Base-by-base conservation (phyloP, 345 rosid genomes). In the Acer saccharum region DNA sequence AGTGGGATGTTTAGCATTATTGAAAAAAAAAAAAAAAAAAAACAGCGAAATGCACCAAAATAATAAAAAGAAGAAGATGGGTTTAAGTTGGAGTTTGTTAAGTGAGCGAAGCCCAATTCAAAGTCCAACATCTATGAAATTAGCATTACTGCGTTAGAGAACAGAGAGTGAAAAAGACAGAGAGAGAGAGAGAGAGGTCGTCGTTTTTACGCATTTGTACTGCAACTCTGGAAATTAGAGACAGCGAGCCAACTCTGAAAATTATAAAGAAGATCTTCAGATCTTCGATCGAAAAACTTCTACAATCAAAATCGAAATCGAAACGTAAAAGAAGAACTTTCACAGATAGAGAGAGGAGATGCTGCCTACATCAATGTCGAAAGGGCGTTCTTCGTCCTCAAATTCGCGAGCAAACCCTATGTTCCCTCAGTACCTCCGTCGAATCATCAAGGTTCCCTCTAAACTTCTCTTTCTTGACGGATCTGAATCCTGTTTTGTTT, bases 371-470 rank as follows among this genome's bases (percentile, higher is more conserved):
- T 81, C 91, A 69, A 32, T 29, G 48, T 87, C 94, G 65, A 97
- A 80, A 87, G 89, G 88, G 69, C 98, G 95, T 57, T 76, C 98
- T 61, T 86, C 98, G 82, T 87, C 94, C 78, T 85, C 97, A 76
- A 69, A 89, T 58, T 86, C 94, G 77, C 93, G 97, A 78, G 78
- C 94, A 71, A 90, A 84, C 60, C 84, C 95, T 68, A 73, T 84
- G 85, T 86, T 90, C 87, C 92, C 90, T 69, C 98, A 89, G 80
- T 94, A 93, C 82, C 93, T 97, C 79, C 98, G 99, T 75, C 93
- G 98, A 69, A 97, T 97, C 77, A 86, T 97, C 82, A 97, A 97
- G 99, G 99, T 97, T 70, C 77, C 68, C 74, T 73, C 76, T 77
- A 74, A 9, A 41, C 46, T 72, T 69, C 39, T 50, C 55, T 25